Evolutionary conservation across 495 filamentous ascomycete genomes (phyloP).

Genomic region (Melanomma pulvis-pyrius): DNA sequence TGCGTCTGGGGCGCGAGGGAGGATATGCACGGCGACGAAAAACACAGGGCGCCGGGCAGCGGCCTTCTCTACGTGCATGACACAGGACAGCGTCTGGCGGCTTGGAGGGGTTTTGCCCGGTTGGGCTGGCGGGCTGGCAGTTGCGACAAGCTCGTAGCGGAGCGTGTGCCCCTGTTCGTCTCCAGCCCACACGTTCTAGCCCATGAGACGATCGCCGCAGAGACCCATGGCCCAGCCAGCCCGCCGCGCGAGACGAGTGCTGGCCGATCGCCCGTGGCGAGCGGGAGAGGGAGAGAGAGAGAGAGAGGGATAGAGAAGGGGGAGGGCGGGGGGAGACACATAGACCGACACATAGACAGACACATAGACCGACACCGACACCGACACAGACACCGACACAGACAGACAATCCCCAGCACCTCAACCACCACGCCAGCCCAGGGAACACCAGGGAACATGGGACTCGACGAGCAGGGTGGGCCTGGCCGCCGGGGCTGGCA

Average conservation of each 20-base stretch:
- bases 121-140: conserved; percentile 16
- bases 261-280: neutral
- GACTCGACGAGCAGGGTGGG: neutral
- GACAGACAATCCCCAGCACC: too few species aligned
- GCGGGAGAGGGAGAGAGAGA: too few species aligned
- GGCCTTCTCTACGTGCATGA: conserved; percentile 32
- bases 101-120: conserved; percentile 31
- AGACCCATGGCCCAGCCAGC: neutral
- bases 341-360: too few species aligned
- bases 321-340: too few species aligned
- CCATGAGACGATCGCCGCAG: conserved; percentile 34
- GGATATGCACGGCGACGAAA: conserved; percentile 4
- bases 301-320: too few species aligned
- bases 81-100: conserved; percentile 31
- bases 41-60: neutral
- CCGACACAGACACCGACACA: too few species aligned
- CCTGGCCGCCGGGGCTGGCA: neutral
- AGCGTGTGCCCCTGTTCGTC: conserved; percentile 25
- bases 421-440: too few species aligned
- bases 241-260: neutral
- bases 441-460: neutral
- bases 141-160: conserved; percentile 10
- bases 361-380: too few species aligned
- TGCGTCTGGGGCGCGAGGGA: neutral
- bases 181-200: conserved; percentile 30